Percentiles rank a stretch among this genome's conserved stretches.
These are phyloP conservation scores for Laguncularia racemosa DNA, from an alignment of 345 rosid genomes.

Conservation along the genomic window DNA sequence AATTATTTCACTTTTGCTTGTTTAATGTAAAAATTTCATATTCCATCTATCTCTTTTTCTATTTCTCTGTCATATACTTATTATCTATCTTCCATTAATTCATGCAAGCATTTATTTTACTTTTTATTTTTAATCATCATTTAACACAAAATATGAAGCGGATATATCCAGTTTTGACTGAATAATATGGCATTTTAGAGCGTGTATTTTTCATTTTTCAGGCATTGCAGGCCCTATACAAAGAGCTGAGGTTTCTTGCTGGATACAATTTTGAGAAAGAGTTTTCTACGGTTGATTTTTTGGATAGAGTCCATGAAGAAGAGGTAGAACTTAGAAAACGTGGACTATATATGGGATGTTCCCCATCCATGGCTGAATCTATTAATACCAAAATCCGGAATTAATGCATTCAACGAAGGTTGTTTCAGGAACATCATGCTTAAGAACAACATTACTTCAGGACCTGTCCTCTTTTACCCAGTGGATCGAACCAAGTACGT, in stretches of 20 bases:
- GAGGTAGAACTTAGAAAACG: conserved; percentile 20
- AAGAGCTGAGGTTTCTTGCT: conserved; percentile 10
- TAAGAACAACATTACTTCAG: conserved; percentile 10
- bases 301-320: conserved; percentile 21
- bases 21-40: no score
- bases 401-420: conserved; percentile 24
- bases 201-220: not conserved
- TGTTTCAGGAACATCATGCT: conserved; percentile 31
- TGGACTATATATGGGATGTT: conserved; percentile 31
- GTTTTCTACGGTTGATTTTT: conserved; percentile 21
- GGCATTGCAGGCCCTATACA: conserved; percentile 14
- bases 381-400: conserved; percentile 28
- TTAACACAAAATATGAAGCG: no score
- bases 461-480: conserved; percentile 13
- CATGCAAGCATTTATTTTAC: no score
- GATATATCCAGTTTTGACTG: no score
- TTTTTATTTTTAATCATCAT: no score
- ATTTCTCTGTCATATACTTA: no score
- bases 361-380: conserved; percentile 44
- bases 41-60: no score
- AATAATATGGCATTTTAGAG: not conserved
- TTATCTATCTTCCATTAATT: no score
- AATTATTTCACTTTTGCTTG: no score
- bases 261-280: conserved; percentile 25
- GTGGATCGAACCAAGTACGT: conserved; percentile 14